A percentile compares a stretch with the other conserved stretches of the same genome.
Conservation (phyloP, 495 filamentous ascomycete genomes). For the Haplographium delicatum region DNA sequence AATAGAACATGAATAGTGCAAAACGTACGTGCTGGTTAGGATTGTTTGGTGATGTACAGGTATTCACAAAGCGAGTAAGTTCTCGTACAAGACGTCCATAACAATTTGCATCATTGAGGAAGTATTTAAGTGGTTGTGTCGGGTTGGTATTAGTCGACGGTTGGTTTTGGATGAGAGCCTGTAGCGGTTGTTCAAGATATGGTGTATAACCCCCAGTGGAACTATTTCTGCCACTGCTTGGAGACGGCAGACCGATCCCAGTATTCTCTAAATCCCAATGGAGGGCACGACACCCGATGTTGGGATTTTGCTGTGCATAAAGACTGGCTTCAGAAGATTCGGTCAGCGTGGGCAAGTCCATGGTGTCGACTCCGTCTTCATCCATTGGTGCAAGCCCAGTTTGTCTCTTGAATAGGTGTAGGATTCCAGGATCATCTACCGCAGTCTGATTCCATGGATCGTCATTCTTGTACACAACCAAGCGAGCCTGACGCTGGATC, state of each 20-base stretch:
- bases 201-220: neutral
- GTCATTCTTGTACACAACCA: conserved; percentile 59
- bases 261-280: conserved; percentile 21
- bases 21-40: conserved; percentile 41
- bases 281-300: conserved; percentile 6
- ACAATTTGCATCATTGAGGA: conserved; percentile 50
- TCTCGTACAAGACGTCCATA: conserved; percentile 44
- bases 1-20: neutral
- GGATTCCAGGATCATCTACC: conserved; percentile 60
- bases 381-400: conserved; percentile 20
- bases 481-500: conserved; percentile 57
- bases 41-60: conserved; percentile 46
- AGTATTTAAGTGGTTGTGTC: conserved; percentile 30
- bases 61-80: conserved; percentile 40
- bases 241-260: conserved; percentile 5
- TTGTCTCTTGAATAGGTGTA: conserved; percentile 37
- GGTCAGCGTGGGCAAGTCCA: conserved; percentile 10
- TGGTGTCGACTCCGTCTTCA: conserved; percentile 1
- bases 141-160: conserved; percentile 23
- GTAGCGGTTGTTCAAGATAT: conserved; percentile 9
- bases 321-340: too few relatives aligned
- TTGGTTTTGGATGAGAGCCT: conserved; percentile 17
- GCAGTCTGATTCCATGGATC: conserved; percentile 71
- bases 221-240: conserved; percentile 1
- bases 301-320: too few relatives aligned